Base-by-base conservation (phyloP, 192 early-diverging fungal species). In the Funneliformis geosporum region DNA sequence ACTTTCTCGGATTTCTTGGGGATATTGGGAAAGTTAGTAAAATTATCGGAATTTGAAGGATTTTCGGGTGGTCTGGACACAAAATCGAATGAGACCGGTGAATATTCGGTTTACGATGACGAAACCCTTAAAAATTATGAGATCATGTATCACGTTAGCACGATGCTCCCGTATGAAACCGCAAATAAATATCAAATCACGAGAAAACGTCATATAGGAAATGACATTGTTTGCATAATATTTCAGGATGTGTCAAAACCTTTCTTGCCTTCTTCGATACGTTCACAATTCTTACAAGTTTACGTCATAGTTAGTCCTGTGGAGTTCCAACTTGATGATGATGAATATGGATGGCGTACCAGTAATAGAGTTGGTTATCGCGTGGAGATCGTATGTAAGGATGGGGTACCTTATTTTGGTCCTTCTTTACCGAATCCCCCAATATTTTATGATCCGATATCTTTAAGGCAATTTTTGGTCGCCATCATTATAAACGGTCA, bases 61-160 rank as follows among this genome's bases (percentile, higher is more conserved):
- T 95, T 92, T 82, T 81, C 92, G 18, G 94, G 91, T 14, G 94
- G 94, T 33, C 77, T 95, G 44, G 94, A 95, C 81, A 90, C 87
- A 76, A 76, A 87, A 62, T 88, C 81, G 73, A 92, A 91, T 80
- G 88, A 93, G 64, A 89, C 90, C 9, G 94, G 93, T 0, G 88
- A 86, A 10, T 86, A 93, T 72, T 90, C 90, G 1, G 90, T 93
- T 71, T 90, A 88, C 78, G 91, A 91, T 44, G 9, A 33, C 42
- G 39, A 39, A n/a, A 91, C 87, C 70, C 94, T 93, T 93, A 89
- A 92, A 69, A 91, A 91, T 25, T 92, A 91, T 77, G 86, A 88
- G 72, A 85, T 95, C 73, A 92, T 93, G 85, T 95, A 91, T 81
- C 94, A 95, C 79, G 91, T 95, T 1, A 86, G 93, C 11, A 91